Evolutionary conservation across 2,329 filamentous ascomycete species (phyloP).

Genomic region (Sclerotinia nivalis): DNA sequence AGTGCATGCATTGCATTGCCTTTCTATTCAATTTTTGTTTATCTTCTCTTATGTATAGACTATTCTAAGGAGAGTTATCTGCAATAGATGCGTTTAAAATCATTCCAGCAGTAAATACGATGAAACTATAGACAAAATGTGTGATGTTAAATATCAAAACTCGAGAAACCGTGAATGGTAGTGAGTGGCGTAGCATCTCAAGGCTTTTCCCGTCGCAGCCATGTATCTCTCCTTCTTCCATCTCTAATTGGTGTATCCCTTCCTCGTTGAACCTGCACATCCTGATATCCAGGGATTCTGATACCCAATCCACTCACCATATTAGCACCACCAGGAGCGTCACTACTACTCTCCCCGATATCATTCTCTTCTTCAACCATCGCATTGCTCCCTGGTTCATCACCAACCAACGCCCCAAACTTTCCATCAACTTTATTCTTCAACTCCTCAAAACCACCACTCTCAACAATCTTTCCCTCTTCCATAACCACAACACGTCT

Average conservation of each 20-base stretch:
- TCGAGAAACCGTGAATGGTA: background rate
- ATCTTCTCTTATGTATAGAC: fast-evolving
- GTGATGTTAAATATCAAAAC: background rate
- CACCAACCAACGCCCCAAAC: conserved; percentile 34
- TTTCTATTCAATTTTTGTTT: background rate
- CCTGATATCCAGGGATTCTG: background rate
- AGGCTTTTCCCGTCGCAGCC: background rate
- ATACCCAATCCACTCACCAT: background rate
- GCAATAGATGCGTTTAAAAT: background rate
- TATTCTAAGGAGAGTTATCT: background rate
- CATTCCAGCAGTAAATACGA: background rate
- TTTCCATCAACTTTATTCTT: conserved; percentile 28
- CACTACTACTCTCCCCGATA: conserved; percentile 6
- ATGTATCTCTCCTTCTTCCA: conserved; percentile 14
- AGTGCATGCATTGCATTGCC: background rate
- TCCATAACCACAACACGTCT: conserved; percentile 73
- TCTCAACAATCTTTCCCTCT: conserved; percentile 65
- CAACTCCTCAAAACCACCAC: conserved; percentile 66
- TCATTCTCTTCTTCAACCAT: conserved; percentile 4
- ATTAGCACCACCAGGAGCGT: background rate
- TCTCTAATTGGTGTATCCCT: background rate
- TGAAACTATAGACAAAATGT: background rate
- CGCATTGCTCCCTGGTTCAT: background rate
- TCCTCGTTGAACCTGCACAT: background rate
- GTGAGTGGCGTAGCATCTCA: background rate